These are phyloP conservation scores for Marchantia polymorpha DNA, from an alignment of 225 moss, liverwort and hornwort genomes.

Conservation along the genomic window DNA sequence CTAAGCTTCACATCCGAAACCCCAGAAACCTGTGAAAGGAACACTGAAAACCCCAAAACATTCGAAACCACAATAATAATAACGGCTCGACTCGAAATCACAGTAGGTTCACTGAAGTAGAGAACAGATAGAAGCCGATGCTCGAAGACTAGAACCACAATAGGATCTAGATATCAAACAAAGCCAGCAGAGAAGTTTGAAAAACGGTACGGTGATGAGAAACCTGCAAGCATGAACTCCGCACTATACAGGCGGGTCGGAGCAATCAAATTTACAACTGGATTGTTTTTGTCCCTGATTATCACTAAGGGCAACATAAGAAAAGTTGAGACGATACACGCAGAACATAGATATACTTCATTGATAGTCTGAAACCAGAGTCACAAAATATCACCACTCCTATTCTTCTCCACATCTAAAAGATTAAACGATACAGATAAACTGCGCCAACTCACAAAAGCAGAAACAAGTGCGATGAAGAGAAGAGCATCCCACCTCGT, in stretches of 20 bases:
- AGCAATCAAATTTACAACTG: not conserved
- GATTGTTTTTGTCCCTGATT: too few relatives aligned
- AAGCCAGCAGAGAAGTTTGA: not conserved
- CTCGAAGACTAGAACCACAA: too few relatives aligned
- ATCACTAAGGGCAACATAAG: not conserved
- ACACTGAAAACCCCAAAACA: not conserved
- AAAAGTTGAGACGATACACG: not conserved
- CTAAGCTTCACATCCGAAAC: not conserved
- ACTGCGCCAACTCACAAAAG: not conserved
- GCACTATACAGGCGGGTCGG: not conserved
- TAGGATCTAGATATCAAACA: not conserved
- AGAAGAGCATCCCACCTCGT: slow-evolving; percentile 53
- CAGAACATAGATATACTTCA: not conserved
- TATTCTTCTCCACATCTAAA: not conserved
- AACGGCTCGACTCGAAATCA: not conserved
- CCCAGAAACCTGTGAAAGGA: not conserved
- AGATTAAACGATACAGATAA: not conserved
- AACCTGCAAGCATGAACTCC: not conserved
- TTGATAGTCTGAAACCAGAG: not conserved
- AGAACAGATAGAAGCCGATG: too few relatives aligned
- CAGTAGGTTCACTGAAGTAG: too few relatives aligned
- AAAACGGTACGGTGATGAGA: not conserved
- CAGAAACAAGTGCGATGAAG: too few relatives aligned
- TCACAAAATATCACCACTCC: not conserved
- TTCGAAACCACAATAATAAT: not conserved